These are phyloP conservation scores for Crithidia fasciculata DNA, from an alignment of 208 protist species.

Conservation along the genomic window DNA sequence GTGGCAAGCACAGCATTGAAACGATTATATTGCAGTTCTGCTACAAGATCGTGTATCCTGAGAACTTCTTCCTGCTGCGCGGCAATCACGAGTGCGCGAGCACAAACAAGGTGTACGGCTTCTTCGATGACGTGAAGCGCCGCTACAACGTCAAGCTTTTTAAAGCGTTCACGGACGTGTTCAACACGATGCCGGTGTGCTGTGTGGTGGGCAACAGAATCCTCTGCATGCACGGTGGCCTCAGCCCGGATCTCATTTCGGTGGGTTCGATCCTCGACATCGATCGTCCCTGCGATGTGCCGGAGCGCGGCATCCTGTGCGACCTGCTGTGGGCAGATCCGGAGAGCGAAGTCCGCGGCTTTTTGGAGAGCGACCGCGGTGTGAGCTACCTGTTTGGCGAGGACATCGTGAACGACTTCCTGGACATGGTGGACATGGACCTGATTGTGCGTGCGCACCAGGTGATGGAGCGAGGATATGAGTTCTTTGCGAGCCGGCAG, in stretches of 20 bases:
- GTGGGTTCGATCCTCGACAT: conserved; percentile 95
- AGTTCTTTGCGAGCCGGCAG: conserved; percentile 99
- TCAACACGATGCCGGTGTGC: conserved; percentile 99
- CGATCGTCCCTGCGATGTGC: conserved; percentile 97
- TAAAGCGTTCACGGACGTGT: conserved; percentile 99
- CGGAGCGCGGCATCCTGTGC: conserved; percentile 99
- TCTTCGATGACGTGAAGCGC: conserved; percentile 98
- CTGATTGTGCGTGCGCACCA: conserved; percentile 99
- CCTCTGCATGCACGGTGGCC: conserved; percentile 99
- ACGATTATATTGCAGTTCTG: conserved; percentile 90
- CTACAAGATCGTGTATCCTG: conserved; percentile 97
- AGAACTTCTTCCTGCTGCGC: conserved; percentile 98
- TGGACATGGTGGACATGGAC: conserved; percentile 99
- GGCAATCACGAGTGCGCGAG: conserved; percentile 99
- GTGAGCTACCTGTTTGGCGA: conserved; percentile 99
- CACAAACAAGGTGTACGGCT: conserved; percentile 99
- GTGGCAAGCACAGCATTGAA: conserved; percentile 97
- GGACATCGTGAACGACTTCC: conserved; percentile 98
- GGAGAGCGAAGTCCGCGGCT: conserved; percentile 91
- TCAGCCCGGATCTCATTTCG: conserved; percentile 96
- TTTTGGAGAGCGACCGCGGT: conserved; percentile 97
- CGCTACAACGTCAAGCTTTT: conserved; percentile 97
- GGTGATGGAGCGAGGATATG: conserved; percentile 97
- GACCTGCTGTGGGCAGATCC: conserved; percentile 99
- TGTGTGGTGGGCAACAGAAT: conserved; percentile 99